Base-by-base conservation (phyloP, 768 basidiomycete species). In the Russula lepida region DNA sequence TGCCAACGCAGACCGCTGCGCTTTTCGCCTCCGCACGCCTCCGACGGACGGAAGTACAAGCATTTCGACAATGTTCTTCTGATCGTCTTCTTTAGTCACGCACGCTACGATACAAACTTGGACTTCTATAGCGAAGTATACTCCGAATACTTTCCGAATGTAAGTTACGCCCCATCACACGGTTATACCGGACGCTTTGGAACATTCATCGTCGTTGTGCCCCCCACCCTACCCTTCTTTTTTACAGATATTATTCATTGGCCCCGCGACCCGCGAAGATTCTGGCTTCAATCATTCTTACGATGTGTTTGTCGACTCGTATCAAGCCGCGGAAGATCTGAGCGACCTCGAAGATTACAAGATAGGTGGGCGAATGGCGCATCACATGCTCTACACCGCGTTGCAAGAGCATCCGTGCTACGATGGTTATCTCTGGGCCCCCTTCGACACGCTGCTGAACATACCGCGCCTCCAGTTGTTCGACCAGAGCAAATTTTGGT, bases 341-440 rank as follows among this genome's bases (percentile, higher is more conserved):
- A 69, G 56, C 12, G 58, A 67, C 43, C 71, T 74, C 32, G 63
- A 62, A 41, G 71, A 66, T 56, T 78, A 77, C 65, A 74, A 69
- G 63, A 76, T 79, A 74, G 71, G 77, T 33, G 79, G 80, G 17
- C 69, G 79, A 71, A 77, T 79, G 80, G 80, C 79, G 6, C 79
- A 81, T 56, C 80, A 81, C 60, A 81, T 80, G 79, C 71, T 81
- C 11, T 78, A 78, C 64, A 81, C 78, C 4, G 78, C 74, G 35
- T 54, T 81, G 57, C 70, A 70, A 47, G 77, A 76, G 51, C 66
- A 77, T 54, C 70, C 66, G 13, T 81, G 79, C 64, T 81, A 81
- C 64, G 71, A 77, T 32, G 79, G 79, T 6, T 80, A 80, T 66
- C 74, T 81, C 17, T 80, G 79, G 79, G 78, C 75, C 41, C 79